Base-by-base conservation (phyloP, 1,139 yeast species). In the Candida sp. region DNA sequence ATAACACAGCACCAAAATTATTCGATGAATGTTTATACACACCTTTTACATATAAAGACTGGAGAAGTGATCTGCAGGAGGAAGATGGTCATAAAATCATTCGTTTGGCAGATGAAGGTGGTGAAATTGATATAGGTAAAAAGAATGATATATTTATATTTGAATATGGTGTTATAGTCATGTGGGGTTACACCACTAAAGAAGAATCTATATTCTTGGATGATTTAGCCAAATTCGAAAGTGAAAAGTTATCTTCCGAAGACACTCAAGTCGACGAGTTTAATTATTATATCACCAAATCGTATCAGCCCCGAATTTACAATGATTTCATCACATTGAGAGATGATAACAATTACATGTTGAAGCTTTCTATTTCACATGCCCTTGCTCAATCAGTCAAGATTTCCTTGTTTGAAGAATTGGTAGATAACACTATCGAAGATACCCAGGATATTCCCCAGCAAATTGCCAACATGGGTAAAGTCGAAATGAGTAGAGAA, bases 361-460 rank as follows among this genome's bases (percentile, higher is more conserved):
- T 88, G 47, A 90, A 90, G 63, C 69, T 90, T 40, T 87, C 95
- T 5, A 87, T 90, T 21, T 87, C 96, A 4, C 96, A 89, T 66
- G 96, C 97, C 0, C 76, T 90, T 21, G 91, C 97, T 0, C 97
- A 90, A 63, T 84, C 95, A 35, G 98, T 89, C 39, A 93, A 93
- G 63, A 91, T 93, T 22, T 91, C 98, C 3, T 68, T 93, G 39
- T 93, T 91, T 63, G 99, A 93, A 64, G 98, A 91, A 61, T 76
- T 93, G 51, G 96, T 93, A 6, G 97, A 91, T 63, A 90, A 90
- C 60, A 93, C 98, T 2, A 93, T 93, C 57, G 96, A 90, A 61
- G 97, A 89, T 58, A 93, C 98, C 2, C 96, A 91, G 58, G 97
- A 90, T 56, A 90, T 93, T 39, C 99, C 98, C 2, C 96, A 88